Evolutionary conservation across 139 green algal genomes (phyloP).

Genomic region (Chara braunii): DNA sequence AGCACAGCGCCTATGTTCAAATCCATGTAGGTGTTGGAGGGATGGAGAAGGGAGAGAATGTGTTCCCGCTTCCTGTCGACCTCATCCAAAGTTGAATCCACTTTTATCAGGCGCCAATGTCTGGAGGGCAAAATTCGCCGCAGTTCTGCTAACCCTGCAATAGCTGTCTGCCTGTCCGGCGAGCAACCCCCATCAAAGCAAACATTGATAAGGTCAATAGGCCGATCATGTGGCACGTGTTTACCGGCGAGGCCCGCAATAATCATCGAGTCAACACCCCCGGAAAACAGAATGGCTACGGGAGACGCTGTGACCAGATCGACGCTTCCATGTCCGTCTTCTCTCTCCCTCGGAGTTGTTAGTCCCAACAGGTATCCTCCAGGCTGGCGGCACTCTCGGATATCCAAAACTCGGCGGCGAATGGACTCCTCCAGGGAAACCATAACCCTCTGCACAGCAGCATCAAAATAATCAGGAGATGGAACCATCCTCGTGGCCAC

Average conservation of each 20-base stretch:
- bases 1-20: slow-evolving; percentile 87
- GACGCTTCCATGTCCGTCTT: too few species aligned
- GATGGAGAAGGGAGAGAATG: slow-evolving; percentile 68
- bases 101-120: slow-evolving; percentile 72
- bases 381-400: too few species aligned
- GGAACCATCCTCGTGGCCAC: too few species aligned
- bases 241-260: slow-evolving; percentile 64
- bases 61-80: slow-evolving; percentile 47
- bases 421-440: slow-evolving; percentile 46
- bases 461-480: neutral
- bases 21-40: slow-evolving; percentile 83
- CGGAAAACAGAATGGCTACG: slow-evolving; percentile 79
- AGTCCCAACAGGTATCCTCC: neutral
- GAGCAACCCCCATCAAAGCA: slow-evolving; percentile 73
- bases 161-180: slow-evolving; percentile 66
- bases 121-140: slow-evolving; percentile 5
- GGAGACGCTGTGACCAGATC: too few species aligned
- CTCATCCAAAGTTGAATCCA: slow-evolving; percentile 64
- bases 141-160: slow-evolving; percentile 25
- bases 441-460: slow-evolving; percentile 15
- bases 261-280: slow-evolving; percentile 77
- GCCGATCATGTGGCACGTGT: slow-evolving; percentile 42
- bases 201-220: slow-evolving; percentile 79
- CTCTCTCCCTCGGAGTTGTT: neutral
- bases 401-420: neutral